phyloP scores from a whole-genome alignment of 305 asterid genomes.

The Fraxinus dipetala region DNA sequence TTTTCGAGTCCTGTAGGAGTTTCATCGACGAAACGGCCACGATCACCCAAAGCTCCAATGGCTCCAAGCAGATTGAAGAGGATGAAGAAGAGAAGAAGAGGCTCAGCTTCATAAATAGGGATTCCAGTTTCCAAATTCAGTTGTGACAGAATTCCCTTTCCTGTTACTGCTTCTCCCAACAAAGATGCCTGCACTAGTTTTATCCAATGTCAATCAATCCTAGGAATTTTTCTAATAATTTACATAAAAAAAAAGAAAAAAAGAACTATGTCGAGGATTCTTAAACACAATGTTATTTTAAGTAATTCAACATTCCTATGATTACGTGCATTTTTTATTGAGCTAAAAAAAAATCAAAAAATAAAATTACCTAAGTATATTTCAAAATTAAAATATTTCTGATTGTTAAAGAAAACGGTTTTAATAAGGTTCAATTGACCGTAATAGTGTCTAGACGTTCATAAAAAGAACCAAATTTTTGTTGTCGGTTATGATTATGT shows the following conservation, averaged over 20 bases:
- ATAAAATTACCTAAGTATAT: background rate
- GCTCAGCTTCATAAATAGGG: constrained; percentile 82
- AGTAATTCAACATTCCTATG: background rate
- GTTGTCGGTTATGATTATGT: background rate
- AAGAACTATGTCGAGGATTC: background rate
- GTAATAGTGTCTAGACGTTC: background rate
- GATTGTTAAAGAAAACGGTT: background rate
- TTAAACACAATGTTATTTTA: background rate
- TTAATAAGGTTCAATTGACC: background rate
- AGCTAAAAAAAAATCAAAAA: background rate
- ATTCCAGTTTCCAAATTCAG: constrained; percentile 77
- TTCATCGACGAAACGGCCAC: constrained; percentile 77
- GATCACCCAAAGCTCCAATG: constrained; percentile 87
- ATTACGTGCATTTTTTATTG: background rate
- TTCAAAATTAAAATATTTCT: background rate
- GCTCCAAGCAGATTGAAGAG: constrained; percentile 83
- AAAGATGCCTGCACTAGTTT: constrained; percentile 63
- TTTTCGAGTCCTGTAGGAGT: constrained; percentile 53
- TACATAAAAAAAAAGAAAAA: background rate
- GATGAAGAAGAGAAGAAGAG: constrained; percentile 68
- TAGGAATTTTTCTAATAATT: background rate
- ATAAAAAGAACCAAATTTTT: background rate
- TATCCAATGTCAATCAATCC: background rate
- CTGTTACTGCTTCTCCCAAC: constrained; percentile 83
- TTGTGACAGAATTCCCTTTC: constrained; percentile 76